Percentiles rank a stretch among this genome's conserved stretches.
Conservation (phyloP, 345 rosid genomes). For the Fremontodendron californicum region DNA sequence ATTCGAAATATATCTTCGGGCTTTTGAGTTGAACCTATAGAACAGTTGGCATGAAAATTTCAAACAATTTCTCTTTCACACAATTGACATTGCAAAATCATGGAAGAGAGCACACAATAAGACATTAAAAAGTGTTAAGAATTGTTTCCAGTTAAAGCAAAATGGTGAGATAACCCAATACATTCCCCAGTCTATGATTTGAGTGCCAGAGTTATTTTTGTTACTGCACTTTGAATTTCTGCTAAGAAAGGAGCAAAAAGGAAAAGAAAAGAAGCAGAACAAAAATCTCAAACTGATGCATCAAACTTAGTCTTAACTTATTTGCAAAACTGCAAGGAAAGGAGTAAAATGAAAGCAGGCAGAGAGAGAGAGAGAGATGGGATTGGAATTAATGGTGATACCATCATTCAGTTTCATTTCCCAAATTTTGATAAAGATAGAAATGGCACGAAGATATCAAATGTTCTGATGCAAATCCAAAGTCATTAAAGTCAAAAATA, state of each 20-base stretch:
- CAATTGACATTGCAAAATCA: not conserved
- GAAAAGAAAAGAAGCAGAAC: not conserved
- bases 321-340: not conserved
- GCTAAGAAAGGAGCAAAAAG: no score
- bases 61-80: not conserved
- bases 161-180: not conserved
- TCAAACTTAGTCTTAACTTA: not conserved
- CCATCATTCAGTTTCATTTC: not conserved
- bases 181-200: not conserved
- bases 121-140: not conserved
- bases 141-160: not conserved
- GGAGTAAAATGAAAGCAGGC: not conserved
- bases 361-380: not conserved
- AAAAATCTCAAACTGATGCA: not conserved
- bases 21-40: slow-evolving; percentile 88
- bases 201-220: not conserved
- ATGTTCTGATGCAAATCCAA: not conserved
- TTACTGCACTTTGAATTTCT: not conserved
- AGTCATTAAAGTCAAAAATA: not conserved
- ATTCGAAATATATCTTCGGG: slow-evolving; percentile 99
- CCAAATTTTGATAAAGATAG: not conserved
- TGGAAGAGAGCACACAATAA: not conserved
- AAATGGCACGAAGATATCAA: not conserved
- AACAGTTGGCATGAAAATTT: slow-evolving; percentile 10
- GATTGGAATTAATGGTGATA: not conserved